Base-by-base conservation (phyloP, 768 basidiomycete species). In the Symmetrospora coprosmae region DNA sequence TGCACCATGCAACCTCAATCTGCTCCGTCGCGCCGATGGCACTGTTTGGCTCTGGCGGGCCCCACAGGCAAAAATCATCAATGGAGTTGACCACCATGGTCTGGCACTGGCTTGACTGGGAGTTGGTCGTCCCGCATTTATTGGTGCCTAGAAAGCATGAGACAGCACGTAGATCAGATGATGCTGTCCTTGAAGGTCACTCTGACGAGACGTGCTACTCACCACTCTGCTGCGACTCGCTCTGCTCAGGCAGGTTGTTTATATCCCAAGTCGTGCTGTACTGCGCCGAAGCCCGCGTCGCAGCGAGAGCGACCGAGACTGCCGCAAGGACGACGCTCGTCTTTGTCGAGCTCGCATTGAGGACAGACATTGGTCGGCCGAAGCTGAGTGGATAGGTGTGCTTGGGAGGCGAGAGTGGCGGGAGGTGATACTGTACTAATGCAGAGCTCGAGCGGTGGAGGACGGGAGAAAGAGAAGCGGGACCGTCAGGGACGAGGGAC, bases 1-100 rank as follows among this genome's bases (percentile, higher is more conserved):
- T 80, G 73, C 85, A 89, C 77, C 80, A 89, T 1, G 85, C 80
- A 13, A 88, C 82, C 61, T 75, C 74, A 45, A 76, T 71, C 40
- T 73, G 78, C 82, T 88, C 86, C 1, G 78, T 78, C 60, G 82
- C 76, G 37, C 77, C 81, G 41, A 88, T 81, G 17, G 73, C 21
- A 1, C 9, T 7, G 25, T 55, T 40, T 5, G 16, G 37, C 6
- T 16, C 19, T 13, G 52, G 52, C 8, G 52, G 52, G 6, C 6
- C 39, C 52, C 52, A 55, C 14, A 55, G 27, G 52, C 52, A 55
- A 30, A 55, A 55, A 28, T 37, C 33, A 23, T 52, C 35, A 11
- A 52, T 50, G 27, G 17, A 25, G 30, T 50, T 50, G 19, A 16
- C 31, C 11, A 46, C n/a, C n/a, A 50, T 17, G 14, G 30, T 50